Percentiles rank a stretch among this genome's conserved stretches.
phyloP scores from a whole-genome alignment of 129 eudicot genomes.

The Flaveria brownii region DNA sequence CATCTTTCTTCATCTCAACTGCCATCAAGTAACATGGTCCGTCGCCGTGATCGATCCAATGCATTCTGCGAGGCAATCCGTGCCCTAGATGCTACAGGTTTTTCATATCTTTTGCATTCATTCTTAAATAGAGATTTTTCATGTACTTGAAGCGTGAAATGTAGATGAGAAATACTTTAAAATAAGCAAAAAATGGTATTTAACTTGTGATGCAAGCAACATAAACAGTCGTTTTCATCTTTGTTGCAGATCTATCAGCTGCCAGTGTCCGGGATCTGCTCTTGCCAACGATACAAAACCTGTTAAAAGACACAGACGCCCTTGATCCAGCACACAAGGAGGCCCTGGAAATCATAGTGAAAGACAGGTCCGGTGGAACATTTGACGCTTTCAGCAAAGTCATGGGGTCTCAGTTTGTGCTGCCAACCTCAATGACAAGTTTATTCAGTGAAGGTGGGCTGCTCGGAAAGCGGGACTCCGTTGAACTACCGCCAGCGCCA shows the following conservation, averaged over 20 bases:
- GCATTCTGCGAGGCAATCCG: constrained; percentile 93
- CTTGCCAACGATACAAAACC: constrained; percentile 77
- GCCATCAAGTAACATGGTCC: constrained; percentile 67
- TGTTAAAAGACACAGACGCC: constrained; percentile 79
- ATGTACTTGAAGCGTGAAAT: background rate
- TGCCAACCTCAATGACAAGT: constrained; percentile 77
- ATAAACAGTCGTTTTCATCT: background rate
- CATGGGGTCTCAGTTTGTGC: constrained; percentile 88
- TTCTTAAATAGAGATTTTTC: background rate
- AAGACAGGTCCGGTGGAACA: constrained; percentile 87
- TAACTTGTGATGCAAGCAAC: background rate
- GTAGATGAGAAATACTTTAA: background rate
- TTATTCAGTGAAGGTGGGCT: constrained; percentile 83
- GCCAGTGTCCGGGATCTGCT: constrained; percentile 76
- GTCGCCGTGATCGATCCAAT: constrained; percentile 86
- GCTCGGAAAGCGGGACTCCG: constrained; percentile 69
- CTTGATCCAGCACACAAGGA: constrained; percentile 99
- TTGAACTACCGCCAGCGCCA: constrained; percentile 31
- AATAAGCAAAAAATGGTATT: background rate
- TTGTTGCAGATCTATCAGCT: constrained; percentile 64
- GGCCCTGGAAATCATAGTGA: constrained; percentile 82
- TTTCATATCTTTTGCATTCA: constrained; percentile 12
- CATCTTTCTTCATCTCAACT: constrained; percentile 57
- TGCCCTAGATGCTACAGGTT: constrained; percentile 98
- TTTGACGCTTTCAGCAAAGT: constrained; percentile 82